Evolutionary conservation across 2,329 filamentous ascomycete genomes (phyloP), one percentile per base, ranked within the genome.

Genomic region (Xylaria sp.): DNA sequence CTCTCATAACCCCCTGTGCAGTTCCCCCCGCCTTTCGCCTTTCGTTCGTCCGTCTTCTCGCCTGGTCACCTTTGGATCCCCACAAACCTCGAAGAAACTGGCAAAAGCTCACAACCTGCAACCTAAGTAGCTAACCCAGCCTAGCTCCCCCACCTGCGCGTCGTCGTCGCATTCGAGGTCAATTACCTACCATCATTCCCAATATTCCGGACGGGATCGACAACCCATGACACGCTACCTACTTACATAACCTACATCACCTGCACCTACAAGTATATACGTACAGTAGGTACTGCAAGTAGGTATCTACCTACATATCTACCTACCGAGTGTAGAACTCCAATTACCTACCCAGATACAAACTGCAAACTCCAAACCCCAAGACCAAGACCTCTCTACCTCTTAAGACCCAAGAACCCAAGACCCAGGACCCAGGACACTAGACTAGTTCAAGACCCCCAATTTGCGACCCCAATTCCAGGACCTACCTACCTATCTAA

Each of bases 161-260:
- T 34, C 21, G 34, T 34, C 21, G 53, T 34, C 59, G 48, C 48
- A 45, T 51, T 32, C 42, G 47, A 27, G 42, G 45, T 47, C 61
- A 57, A 61, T 57, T 64, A n/a, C n/a, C n/a, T 27, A 27, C 24
- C 24, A 21, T 51, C 32, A 66, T 42, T 58, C 63, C 24, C 34
- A 66, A 60, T 55, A 66, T 56, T 61, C 24, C 48, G 30, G 36
- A 55, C 58, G 54, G 42, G 65, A 63, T 59, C 65, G 54, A 67
- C 55, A n/a, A 53, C 54, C 30, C 27, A 24, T 42, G 7, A 27
- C 42, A 19, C 34, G 8, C 14, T 1, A 19, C 48, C 21, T 51
- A 51, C 48, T 30, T 39, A 39, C 36, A 39, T 39, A 39, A 9
- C 36, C 36, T 14, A 39, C 36, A 39, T 39, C 12, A 39, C 36